Conservation (phyloP, 2,329 filamentous ascomycete genomes). For the Ceratocystis lukuohia region DNA sequence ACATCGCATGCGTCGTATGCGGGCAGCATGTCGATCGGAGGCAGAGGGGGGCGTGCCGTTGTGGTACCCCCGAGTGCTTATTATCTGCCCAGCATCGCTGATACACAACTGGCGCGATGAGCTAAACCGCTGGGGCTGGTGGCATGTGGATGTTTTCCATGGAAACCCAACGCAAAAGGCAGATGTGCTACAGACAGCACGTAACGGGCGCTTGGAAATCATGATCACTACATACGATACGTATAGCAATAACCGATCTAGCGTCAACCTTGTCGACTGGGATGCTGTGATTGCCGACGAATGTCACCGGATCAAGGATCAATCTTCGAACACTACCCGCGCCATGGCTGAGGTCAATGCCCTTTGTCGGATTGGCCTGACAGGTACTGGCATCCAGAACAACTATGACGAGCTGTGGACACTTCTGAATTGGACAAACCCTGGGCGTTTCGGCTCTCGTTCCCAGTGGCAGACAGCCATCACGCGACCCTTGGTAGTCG, state of each 20-base stretch:
- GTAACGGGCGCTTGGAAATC: constrained; percentile 67
- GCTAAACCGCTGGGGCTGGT: constrained; percentile 85
- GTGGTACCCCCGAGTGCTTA: constrained; percentile 50
- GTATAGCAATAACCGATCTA: constrained; percentile 61
- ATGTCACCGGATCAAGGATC: constrained; percentile 79
- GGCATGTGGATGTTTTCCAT: constrained; percentile 75
- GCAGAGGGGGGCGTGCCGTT: background rate
- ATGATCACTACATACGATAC: constrained; percentile 92
- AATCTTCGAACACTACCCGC: constrained; percentile 60
- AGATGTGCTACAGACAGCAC: constrained; percentile 57
- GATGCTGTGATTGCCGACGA: constrained; percentile 92
- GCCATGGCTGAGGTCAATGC: constrained; percentile 86
- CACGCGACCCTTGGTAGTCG: constrained; percentile 64
- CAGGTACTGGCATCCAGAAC: constrained; percentile 93
- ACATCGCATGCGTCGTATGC: constrained; percentile 78
- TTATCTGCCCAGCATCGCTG: constrained; percentile 78
- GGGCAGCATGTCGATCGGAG: constrained; percentile 32
- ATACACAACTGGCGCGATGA: constrained; percentile 89
- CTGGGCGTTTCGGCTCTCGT: constrained; percentile 51
- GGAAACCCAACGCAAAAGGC: constrained; percentile 47
- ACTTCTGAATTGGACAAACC: constrained; percentile 89
- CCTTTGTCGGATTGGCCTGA: constrained; percentile 82
- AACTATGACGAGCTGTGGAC: constrained; percentile 97
- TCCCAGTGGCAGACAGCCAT: constrained; percentile 69
- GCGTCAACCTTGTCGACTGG: constrained; percentile 77